Base-by-base conservation (phyloP, 2,329 filamentous ascomycete species). In the Diaporthe citriasiana region DNA sequence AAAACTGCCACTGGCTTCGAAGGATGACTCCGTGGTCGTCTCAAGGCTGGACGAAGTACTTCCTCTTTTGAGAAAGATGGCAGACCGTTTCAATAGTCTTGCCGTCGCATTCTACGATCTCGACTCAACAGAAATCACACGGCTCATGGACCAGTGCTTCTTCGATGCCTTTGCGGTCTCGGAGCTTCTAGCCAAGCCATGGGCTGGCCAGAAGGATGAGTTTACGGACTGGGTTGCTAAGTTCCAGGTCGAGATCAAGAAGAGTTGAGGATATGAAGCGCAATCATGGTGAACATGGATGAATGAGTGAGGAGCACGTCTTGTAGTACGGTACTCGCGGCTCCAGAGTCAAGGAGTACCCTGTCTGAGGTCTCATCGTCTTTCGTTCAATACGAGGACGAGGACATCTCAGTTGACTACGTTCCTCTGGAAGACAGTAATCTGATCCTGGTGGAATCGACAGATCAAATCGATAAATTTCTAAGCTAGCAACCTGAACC, bases 201-300 rank as follows among this genome's bases (percentile, higher is more conserved):
- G 93, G 93, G 83, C 88, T 3, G 92, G 88, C 0, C 83, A 88
- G 60, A 87, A 89, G 25, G 95, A 98, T 79, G 94, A 93, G 78
- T 97, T 97, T 79, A 93, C 92, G 0, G 86, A 89, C 22, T 97
- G 95, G 95, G 90, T 88, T n/a, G 86, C 84, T 15, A 89, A 87
- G 76, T 91, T 90, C 76, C 86, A 87, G 78, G 78, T 81, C 42
- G 86, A 89, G 76, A 86, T 90, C 19, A 88, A 86, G 76, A 88
- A 87, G 79, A 79, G 78, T 35, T 76, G 53, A 76, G 40, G 12
- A 57, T 47, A 22, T 42, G 10, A 15, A 35, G 10, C n/a, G 22
- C 4, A 50, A 50, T 10, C 45, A 25, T n/a, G 12, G 13, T 13
- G 25, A 10, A 51, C n/a, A 3, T 7, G 47, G 47, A 10, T n/a